Conservation (phyloP, 1,284 basidiomycete genomes). For the Irpex sp. region DNA sequence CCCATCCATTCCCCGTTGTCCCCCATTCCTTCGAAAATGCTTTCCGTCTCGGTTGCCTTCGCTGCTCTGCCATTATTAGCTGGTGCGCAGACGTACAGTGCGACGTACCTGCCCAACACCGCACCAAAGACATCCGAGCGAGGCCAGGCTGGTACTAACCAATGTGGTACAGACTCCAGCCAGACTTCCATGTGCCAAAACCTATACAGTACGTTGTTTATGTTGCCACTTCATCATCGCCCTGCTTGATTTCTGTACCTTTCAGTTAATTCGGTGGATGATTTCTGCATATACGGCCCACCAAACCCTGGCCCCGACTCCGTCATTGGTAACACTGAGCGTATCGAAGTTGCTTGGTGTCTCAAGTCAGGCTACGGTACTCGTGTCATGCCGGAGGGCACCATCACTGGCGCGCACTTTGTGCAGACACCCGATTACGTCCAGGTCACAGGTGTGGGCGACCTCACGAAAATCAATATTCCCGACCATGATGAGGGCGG, state of each 20-base stretch:
- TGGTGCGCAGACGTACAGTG: slow-evolving; percentile 32
- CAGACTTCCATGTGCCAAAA: slow-evolving; percentile 67
- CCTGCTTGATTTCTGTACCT: not conserved
- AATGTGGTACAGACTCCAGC: slow-evolving; percentile 54
- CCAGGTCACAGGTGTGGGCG: slow-evolving; percentile 64
- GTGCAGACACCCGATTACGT: slow-evolving; percentile 67
- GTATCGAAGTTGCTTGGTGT: slow-evolving; percentile 70
- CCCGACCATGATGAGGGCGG: slow-evolving; percentile 58
- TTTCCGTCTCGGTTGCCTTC: slow-evolving; percentile 6
- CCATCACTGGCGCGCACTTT: slow-evolving; percentile 72
- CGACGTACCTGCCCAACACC: slow-evolving; percentile 38
- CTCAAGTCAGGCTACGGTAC: slow-evolving; percentile 62
- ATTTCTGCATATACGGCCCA: slow-evolving; percentile 59
- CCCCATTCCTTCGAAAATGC: not conserved
- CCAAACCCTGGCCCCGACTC: slow-evolving; percentile 50
- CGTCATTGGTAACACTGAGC: slow-evolving; percentile 56
- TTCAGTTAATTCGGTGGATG: slow-evolving; percentile 58
- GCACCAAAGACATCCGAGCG: slow-evolving; percentile 49
- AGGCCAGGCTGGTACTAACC: slow-evolving; percentile 64
- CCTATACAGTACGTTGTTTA: slow-evolving; percentile 44
- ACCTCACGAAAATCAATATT: slow-evolving; percentile 66
- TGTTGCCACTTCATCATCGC: not conserved
- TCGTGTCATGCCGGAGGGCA: slow-evolving; percentile 72
- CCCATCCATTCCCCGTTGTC: not conserved
- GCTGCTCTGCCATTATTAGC: slow-evolving; percentile 17